Evolutionary conservation across 2,329 filamentous ascomycete species (phyloP), one percentile per base, ranked within the genome.

Genomic region (Aspergillus fischeri): DNA sequence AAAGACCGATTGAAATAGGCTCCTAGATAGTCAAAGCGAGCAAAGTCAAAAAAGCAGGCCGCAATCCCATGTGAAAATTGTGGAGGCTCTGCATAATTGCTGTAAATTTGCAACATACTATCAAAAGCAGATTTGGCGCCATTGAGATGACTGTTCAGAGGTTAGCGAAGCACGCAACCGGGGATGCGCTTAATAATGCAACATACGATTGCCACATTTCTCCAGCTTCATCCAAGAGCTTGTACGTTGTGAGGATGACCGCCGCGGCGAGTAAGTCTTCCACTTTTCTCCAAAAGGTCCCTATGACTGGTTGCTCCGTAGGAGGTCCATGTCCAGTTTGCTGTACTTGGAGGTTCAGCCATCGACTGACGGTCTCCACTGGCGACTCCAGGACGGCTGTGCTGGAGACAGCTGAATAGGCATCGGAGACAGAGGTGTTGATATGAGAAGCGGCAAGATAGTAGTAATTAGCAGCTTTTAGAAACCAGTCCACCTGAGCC

Each of bases 31-130:
- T 87, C 85, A 61, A 86, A 81, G 8, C 83, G 77, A 11, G 83
- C 83, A 62, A 87, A 82, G 57, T 85, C 85, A 84, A 85, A 87
- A 65, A 87, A 87, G 0, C 81, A 83, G 2, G 84, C 83, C 62
- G 75, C 77, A 14, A 82, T 75, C 3, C 77, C 82, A 65, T 81
- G 81, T 7, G 79, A 80, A 2, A 81, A 79, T 3, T 63, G 66
- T 4, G 51, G 27, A 1, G 32, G 41, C 4, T 52, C 47, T 56
- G 61, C 17, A 54, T 68, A 55, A 35, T n/a, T 49, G 4, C 32
- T 52, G 54, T 64, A 35, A 24, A 67, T 41, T 47, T 75, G 72
- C 10, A 81, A 74, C 20, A 77, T 69, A 56, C 70, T 77, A 56
- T 72, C 80, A 54, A 86, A 80, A 3, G 87, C 73, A 1, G 81